These are phyloP conservation scores for Ceriops decandra DNA, from an alignment of 345 rosid genomes.

Conservation along the genomic window DNA sequence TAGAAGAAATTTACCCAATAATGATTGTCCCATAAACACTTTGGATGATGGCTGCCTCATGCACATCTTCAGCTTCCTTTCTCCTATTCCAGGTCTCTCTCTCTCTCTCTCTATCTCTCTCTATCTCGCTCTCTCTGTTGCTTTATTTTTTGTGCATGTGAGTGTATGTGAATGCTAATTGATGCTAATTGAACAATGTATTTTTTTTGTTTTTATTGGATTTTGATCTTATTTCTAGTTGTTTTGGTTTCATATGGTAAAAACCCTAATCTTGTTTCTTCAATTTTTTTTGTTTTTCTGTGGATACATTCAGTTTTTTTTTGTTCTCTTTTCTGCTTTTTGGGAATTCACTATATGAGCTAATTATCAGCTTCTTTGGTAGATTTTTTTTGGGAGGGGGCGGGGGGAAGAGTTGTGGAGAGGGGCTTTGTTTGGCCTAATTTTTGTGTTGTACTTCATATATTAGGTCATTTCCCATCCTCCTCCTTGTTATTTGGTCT, in stretches of 20 bases:
- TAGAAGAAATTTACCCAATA: too few species aligned
- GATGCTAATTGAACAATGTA: neutral
- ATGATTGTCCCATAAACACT: slow-evolving; percentile 45
- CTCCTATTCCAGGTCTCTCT: slow-evolving; percentile 76
- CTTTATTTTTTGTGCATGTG: neutral
- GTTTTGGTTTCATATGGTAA: neutral
- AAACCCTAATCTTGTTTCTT: slow-evolving; percentile 1
- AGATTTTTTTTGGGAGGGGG: too few species aligned
- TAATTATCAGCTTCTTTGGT: too few species aligned
- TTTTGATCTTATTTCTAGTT: neutral
- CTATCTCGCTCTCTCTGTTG: neutral
- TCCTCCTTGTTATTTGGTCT: neutral
- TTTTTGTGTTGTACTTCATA: too few species aligned
- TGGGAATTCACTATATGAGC: too few species aligned
- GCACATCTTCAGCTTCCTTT: slow-evolving; percentile 94
- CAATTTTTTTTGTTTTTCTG: neutral
- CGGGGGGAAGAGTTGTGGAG: too few species aligned
- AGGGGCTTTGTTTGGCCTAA: too few species aligned
- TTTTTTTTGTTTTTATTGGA: neutral
- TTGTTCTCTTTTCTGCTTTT: too few species aligned
- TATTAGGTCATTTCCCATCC: too few species aligned
- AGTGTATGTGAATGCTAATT: neutral
- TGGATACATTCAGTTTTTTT: neutral
- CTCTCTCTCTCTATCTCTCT: neutral
- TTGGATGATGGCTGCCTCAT: slow-evolving; percentile 98